These are phyloP conservation scores for Eustoma russellianum DNA, from an alignment of 257 asterid species.

Conservation along the genomic window DNA sequence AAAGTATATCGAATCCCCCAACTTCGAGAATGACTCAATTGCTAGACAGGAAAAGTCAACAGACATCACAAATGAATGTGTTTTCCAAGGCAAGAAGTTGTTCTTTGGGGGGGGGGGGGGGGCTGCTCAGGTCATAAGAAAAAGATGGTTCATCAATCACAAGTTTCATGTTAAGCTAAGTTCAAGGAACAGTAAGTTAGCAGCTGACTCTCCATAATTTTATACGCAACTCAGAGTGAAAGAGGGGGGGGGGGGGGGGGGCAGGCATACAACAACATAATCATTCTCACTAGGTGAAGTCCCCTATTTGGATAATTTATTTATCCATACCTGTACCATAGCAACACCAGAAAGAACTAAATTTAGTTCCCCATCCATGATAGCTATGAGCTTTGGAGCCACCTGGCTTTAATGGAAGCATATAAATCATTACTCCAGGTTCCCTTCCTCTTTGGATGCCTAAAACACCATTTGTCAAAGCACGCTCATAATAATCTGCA, in stretches of 20 bases:
- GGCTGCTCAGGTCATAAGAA: too few relatives aligned
- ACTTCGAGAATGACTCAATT: conserved; percentile 75
- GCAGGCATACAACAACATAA: too few relatives aligned
- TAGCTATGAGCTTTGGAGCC: conserved; percentile 69
- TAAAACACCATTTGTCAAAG: conserved; percentile 81
- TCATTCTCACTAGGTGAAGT: not conserved
- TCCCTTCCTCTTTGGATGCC: conserved; percentile 85
- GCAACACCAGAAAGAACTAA: conserved; percentile 86
- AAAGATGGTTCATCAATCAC: too few relatives aligned
- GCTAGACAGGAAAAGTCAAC: conserved; percentile 23
- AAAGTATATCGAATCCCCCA: conserved; percentile 90
- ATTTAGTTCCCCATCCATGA: conserved; percentile 79
- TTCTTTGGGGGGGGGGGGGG: too few relatives aligned
- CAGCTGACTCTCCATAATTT: too few relatives aligned
- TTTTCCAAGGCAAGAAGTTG: too few relatives aligned
- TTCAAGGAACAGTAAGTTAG: too few relatives aligned
- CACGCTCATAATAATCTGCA: conserved; percentile 87
- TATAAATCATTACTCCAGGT: conserved; percentile 88
- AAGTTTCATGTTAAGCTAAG: too few relatives aligned
- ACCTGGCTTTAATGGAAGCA: conserved; percentile 75
- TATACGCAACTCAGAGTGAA: too few relatives aligned
- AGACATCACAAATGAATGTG: too few relatives aligned
- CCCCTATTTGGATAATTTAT: too few relatives aligned
- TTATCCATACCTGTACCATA: conserved; percentile 72
- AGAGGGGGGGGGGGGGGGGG: too few relatives aligned